These are phyloP conservation scores for Tolypocladium endophyticum DNA, from an alignment of 2,329 filamentous ascomycete species.

Conservation along the genomic window DNA sequence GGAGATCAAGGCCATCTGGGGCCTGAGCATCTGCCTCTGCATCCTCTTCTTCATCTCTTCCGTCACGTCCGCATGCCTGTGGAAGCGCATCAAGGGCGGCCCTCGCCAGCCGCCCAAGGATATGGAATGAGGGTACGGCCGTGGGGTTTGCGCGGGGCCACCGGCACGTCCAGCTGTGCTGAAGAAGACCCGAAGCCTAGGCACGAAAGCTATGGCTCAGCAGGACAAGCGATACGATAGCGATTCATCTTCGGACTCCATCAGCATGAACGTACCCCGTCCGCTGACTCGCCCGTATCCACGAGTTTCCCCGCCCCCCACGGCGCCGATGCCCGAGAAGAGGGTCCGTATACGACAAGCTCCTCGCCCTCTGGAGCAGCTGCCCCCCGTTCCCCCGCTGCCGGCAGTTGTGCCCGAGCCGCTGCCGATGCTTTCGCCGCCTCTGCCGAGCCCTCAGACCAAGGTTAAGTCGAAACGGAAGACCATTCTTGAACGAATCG, in stretches of 20 bases:
- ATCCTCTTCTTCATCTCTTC: conserved; percentile 57
- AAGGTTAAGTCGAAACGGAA: conserved; percentile 26
- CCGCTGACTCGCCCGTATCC: conserved; percentile 9
- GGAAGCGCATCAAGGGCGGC: conserved; percentile 43
- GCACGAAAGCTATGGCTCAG: conserved; percentile 24
- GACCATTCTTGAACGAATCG: conserved; percentile 36
- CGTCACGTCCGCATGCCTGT: conserved; percentile 48
- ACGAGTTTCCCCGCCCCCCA: conserved; percentile 24
- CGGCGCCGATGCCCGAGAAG: conserved; percentile 19
- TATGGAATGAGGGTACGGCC: conserved; percentile 39
- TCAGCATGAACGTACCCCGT: conserved; percentile 13
- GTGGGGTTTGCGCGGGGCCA: conserved; percentile 21
- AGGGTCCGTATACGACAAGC: conserved; percentile 10
- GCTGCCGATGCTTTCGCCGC: not conserved
- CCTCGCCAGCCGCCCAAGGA: conserved; percentile 30
- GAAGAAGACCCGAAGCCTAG: conserved; percentile 21
- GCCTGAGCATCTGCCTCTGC: conserved; percentile 68
- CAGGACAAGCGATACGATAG: conserved; percentile 19
- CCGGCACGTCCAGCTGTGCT: conserved; percentile 7
- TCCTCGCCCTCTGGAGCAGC: conserved; percentile 15
- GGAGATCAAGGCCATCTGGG: conserved; percentile 83
- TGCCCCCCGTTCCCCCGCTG: conserved; percentile 17
- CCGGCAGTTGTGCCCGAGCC: conserved; percentile 8
- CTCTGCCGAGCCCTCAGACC: conserved; percentile 6
- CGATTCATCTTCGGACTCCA: conserved; percentile 16